Conservation (phyloP, 805 yeast genomes). For the Ogataea saltuana region DNA sequence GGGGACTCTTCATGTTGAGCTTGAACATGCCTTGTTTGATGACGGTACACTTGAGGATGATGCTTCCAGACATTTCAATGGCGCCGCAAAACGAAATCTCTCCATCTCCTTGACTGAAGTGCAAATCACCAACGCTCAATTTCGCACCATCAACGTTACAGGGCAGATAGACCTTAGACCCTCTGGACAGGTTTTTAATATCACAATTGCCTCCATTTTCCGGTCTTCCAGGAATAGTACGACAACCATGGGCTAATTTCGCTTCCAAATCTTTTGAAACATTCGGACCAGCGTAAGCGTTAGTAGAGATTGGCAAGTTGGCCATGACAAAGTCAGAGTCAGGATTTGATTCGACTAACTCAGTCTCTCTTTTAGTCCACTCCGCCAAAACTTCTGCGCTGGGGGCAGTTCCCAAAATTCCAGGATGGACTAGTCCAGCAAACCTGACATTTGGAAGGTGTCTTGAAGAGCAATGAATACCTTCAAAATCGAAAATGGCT, state of each 20-base stretch:
- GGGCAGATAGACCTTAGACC: constrained; percentile 50
- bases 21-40: constrained; percentile 45
- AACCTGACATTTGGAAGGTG: constrained; percentile 52
- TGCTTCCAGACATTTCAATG: constrained; percentile 51
- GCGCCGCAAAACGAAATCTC: constrained; percentile 57
- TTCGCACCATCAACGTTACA: constrained; percentile 49
- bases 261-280: constrained; percentile 38
- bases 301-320: constrained; percentile 37
- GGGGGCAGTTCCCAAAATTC: constrained; percentile 54
- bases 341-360: constrained; percentile 37
- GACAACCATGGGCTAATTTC: constrained; percentile 42
- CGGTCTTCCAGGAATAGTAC: constrained; percentile 55
- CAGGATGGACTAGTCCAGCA: constrained; percentile 53
- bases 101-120: constrained; percentile 56
- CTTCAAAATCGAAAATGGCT: constrained; percentile 54
- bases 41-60: constrained; percentile 43
- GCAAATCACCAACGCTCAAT: constrained; percentile 50
- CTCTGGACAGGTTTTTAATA: constrained; percentile 50
- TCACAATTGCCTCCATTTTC: constrained; percentile 58
- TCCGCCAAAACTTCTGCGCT: constrained; percentile 42
- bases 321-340: constrained; percentile 41
- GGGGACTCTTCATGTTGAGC: constrained; percentile 45
- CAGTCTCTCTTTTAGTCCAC: constrained; percentile 47
- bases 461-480: constrained; percentile 49
- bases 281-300: constrained; percentile 43